Conservation (phyloP, 78 protist species). For the Dictyostelium firmibasis region DNA sequence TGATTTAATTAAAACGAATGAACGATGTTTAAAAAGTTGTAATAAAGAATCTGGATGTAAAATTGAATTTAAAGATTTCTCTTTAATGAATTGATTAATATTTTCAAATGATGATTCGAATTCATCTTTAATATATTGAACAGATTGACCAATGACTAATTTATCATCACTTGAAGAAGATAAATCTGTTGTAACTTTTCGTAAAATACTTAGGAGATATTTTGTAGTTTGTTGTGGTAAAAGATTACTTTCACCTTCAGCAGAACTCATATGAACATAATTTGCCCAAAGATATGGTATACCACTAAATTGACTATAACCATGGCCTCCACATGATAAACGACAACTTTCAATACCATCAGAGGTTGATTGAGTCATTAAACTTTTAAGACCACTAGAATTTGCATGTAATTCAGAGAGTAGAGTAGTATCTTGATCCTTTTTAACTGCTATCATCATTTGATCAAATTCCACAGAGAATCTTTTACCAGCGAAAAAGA, state of each 20-base stretch:
- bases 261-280: constrained; percentile 16
- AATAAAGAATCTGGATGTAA: background rate
- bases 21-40: constrained; percentile 32
- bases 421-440: background rate
- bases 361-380: constrained; percentile 40
- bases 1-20: background rate
- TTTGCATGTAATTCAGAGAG: constrained; percentile 87
- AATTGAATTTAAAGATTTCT: background rate
- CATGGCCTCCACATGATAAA: constrained; percentile 91
- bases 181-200: too few relatives aligned
- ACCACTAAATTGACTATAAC: constrained; percentile 78
- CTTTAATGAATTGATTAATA: background rate
- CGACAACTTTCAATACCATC: constrained; percentile 83
- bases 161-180: too few relatives aligned
- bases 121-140: background rate
- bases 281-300: constrained; percentile 12
- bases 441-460: constrained; percentile 3
- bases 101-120: background rate
- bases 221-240: constrained; percentile 82
- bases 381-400: constrained; percentile 88
- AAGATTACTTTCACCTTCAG: constrained; percentile 82
- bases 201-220: constrained; percentile 44
- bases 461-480: background rate
- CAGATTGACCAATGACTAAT: constrained; percentile 16
- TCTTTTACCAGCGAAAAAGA: constrained; percentile 17